phyloP scores from a whole-genome alignment of 2,329 filamentous ascomycete genomes.

The Beauveria varroae region DNA sequence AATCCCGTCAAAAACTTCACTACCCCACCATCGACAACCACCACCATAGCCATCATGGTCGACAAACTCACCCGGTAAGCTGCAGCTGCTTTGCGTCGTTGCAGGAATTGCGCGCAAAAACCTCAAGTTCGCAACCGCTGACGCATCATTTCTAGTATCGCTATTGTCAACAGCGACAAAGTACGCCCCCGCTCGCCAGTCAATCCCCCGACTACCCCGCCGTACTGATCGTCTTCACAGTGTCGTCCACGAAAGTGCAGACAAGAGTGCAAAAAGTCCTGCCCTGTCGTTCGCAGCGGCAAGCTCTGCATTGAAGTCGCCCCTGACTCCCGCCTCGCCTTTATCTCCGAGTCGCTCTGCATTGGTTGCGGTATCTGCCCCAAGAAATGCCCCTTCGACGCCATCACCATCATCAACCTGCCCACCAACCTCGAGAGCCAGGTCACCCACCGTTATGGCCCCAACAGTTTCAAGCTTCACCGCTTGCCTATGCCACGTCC shows the following conservation, averaged over 20 bases:
- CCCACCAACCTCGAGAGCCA: slow-evolving; percentile 98
- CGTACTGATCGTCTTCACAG: slow-evolving; percentile 19
- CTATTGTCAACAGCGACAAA: slow-evolving; percentile 98
- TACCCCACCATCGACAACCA: slow-evolving; percentile 13
- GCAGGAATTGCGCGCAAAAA: not conserved
- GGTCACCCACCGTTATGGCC: slow-evolving; percentile 96
- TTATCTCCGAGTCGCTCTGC: slow-evolving; percentile 92
- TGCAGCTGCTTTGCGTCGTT: not conserved
- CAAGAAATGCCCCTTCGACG: slow-evolving; percentile 97
- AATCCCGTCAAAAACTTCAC: slow-evolving; percentile 14
- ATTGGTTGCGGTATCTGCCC: slow-evolving; percentile 99
- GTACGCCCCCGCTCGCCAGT: slow-evolving; percentile 39
- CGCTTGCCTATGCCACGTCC: slow-evolving; percentile 91
- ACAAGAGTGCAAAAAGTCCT: slow-evolving; percentile 98
- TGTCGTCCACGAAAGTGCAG: slow-evolving; percentile 66
- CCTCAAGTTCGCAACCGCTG: not conserved
- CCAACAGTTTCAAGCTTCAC: slow-evolving; percentile 99
- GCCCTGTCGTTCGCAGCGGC: slow-evolving; percentile 92
- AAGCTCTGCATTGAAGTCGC: slow-evolving; percentile 96
- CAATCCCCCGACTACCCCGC: slow-evolving; percentile 16
- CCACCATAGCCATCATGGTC: slow-evolving; percentile 50
- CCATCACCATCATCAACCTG: slow-evolving; percentile 99
- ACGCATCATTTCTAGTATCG: slow-evolving; percentile 58
- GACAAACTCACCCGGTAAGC: slow-evolving; percentile 91
- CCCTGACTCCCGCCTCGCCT: slow-evolving; percentile 84